A percentile compares a stretch with the other conserved stretches of the same genome.
Evolutionary conservation across 768 basidiomycete genomes (phyloP).

Genomic region (Trichaptum fuscoviolaceum): DNA sequence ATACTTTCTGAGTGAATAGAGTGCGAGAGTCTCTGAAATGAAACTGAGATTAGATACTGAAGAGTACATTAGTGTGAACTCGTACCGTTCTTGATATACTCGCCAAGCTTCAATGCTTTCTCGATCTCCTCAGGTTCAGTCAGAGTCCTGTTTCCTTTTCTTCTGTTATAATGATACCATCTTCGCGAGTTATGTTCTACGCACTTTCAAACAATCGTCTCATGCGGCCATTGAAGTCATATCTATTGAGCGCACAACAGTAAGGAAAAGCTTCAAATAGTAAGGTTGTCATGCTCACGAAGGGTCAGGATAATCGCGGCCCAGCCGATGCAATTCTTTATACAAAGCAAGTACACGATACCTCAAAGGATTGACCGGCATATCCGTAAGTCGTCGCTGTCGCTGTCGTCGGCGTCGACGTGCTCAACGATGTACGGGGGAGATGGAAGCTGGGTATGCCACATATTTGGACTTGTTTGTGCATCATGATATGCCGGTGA

Average conservation of each 20-base stretch:
- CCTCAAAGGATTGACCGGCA: conserved; percentile 50
- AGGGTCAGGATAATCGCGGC: conserved; percentile 78
- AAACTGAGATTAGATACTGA: neutral
- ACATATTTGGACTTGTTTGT: neutral
- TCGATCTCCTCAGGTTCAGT: conserved; percentile 70
- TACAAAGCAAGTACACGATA: conserved; percentile 67
- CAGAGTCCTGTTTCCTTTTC: conserved; percentile 60
- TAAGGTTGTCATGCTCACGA: conserved; percentile 42
- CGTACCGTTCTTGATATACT: conserved; percentile 83
- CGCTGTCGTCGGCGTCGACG: conserved; percentile 1
- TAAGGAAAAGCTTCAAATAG: neutral
- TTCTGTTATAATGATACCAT: neutral
- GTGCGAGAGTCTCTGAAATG: conserved; percentile 67
- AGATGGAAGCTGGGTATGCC: neutral
- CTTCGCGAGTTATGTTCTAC: conserved; percentile 17
- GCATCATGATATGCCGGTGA: neutral
- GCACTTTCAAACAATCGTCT: conserved; percentile 70
- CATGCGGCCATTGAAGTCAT: conserved; percentile 72
- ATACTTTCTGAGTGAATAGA: conserved; percentile 81
- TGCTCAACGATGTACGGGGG: neutral
- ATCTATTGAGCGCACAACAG: conserved; percentile 36
- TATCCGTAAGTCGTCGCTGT: conserved; percentile 17
- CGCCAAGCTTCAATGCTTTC: conserved; percentile 65
- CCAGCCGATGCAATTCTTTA: conserved; percentile 77
- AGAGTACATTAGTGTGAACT: conserved; percentile 1